These are phyloP conservation scores for Wickerhamomyces kurtzmanii DNA, from an alignment of 805 yeast genomes.

Conservation along the genomic window DNA sequence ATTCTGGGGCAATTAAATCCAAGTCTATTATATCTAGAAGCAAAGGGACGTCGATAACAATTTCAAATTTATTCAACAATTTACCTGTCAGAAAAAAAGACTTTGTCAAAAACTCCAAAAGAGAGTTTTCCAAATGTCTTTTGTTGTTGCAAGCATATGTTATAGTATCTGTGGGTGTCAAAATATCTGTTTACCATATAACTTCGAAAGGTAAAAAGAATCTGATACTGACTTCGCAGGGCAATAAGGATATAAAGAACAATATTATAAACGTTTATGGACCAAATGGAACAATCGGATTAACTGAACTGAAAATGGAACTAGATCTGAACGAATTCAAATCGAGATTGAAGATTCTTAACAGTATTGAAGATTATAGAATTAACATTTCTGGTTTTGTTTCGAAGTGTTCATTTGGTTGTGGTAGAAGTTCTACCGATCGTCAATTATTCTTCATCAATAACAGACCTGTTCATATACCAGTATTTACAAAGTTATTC, in stretches of 20 bases:
- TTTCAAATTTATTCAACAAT: conserved; percentile 50
- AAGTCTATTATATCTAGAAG: conserved; percentile 37
- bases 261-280: conserved; percentile 69
- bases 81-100: conserved; percentile 81
- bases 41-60: conserved; percentile 58
- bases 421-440: conserved; percentile 63
- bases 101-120: conserved; percentile 52
- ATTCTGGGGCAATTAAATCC: conserved; percentile 39
- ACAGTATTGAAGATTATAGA: conserved; percentile 15
- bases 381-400: conserved; percentile 47
- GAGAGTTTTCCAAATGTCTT: conserved; percentile 67
- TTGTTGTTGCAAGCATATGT: conserved; percentile 57
- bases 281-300: conserved; percentile 46
- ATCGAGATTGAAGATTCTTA: conserved; percentile 6
- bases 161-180: conserved; percentile 44
- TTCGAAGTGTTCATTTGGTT: conserved; percentile 72
- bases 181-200: conserved; percentile 51
- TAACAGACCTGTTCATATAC: conserved; percentile 59
- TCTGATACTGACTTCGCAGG: conserved; percentile 49
- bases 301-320: conserved; percentile 37
- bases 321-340: conserved; percentile 24
- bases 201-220: conserved; percentile 37
- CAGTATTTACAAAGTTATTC: conserved; percentile 43
- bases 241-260: conserved; percentile 34
- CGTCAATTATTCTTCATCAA: conserved; percentile 72